Evolutionary conservation across 1,284 basidiomycete species (phyloP), one percentile per base, ranked within the genome.

Genomic region (Cryptococcus wingfieldii): DNA sequence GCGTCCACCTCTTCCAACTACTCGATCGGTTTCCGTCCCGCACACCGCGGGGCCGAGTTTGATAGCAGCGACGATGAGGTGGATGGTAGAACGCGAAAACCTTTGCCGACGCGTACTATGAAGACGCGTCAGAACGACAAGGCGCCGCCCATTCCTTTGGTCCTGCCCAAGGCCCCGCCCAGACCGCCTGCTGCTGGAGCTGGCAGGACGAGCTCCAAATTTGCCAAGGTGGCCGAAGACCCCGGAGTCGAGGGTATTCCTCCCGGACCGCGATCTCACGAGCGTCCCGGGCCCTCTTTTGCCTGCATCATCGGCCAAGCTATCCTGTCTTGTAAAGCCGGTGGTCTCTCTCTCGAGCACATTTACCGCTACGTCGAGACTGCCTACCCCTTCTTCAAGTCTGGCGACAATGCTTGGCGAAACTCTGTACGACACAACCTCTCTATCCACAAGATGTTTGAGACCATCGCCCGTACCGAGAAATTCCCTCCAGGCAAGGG

Each of bases 301-400:
- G 94, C 95, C 3, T 94, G 92, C 5, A 83, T 98, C 51, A 93
- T 98, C 61, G 95, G 95, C 5, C 92, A 94, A 66, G 95, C 95
- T 7, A 87, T 98, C 60, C 81, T 94, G 55, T 87, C 89, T 13
- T 91, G 90, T 1, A 83, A 85, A 0, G 83, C 87, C 39, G 88
- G 90, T 64, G 86, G 89, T 39, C 83, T 98, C 37, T 92, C 91
- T 0, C 81, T 98, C 25, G 90, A 94, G 67, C 93, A 98, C 72
- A 95, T 98, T 60, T 98, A 98, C 71, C 86, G 89, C 68, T 98
- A 86, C 83, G 95, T 98, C 68, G 90, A 89, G 57, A 89, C 88
- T 41, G 90, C 90, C 5, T 94, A 92, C 75, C 93, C 95, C 0
- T 87, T 87, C 73, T 98, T 92, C 80, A 91, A 91, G 74, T 86